phyloP scores from a whole-genome alignment of 768 basidiomycete species.

The Candolleomyces efflorescens region DNA sequence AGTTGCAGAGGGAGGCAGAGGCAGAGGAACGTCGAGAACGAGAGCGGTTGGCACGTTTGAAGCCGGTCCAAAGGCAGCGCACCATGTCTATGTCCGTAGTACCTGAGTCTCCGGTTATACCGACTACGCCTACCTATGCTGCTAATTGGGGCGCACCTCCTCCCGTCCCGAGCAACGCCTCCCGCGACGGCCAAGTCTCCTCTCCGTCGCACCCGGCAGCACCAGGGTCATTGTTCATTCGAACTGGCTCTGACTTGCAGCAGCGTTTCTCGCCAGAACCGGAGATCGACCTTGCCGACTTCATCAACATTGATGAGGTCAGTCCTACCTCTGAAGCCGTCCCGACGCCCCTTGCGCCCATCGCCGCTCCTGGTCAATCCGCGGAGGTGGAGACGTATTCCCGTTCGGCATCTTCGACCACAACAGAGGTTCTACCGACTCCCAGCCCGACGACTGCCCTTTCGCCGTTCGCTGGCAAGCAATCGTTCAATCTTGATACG shows the following conservation, averaged over 20 bases:
- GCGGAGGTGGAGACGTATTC: conserved; percentile 13
- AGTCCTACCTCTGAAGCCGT: conserved; percentile 7
- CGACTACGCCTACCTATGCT: conserved; percentile 33
- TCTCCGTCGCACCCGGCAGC: conserved; percentile 13
- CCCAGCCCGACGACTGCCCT: conserved; percentile 25
- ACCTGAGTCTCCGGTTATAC: conserved; percentile 64
- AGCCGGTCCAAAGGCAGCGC: conserved; percentile 44
- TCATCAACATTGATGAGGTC: conserved; percentile 71
- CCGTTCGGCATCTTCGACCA: background rate
- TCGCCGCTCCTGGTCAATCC: conserved; percentile 11
- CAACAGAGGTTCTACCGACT: background rate
- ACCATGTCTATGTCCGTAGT: conserved; percentile 59
- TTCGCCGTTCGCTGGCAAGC: conserved; percentile 42
- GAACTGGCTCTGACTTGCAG: conserved; percentile 33
- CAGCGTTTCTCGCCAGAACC: conserved; percentile 39
- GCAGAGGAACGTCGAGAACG: conserved; percentile 68
- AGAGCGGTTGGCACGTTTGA: conserved; percentile 62
- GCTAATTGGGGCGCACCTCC: conserved; percentile 59
- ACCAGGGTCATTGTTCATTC: conserved; percentile 24
- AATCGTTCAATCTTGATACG: conserved; percentile 68
- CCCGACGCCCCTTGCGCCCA: background rate
- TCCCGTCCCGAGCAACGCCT: conserved; percentile 47
- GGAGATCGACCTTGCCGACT: conserved; percentile 68
- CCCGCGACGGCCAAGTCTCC: conserved; percentile 16
- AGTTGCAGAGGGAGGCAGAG: conserved; percentile 58